Percentiles rank a stretch among this genome's conserved stretches.
phyloP scores from a whole-genome alignment of 495 filamentous ascomycete species.

The Neurospora sp. region DNA sequence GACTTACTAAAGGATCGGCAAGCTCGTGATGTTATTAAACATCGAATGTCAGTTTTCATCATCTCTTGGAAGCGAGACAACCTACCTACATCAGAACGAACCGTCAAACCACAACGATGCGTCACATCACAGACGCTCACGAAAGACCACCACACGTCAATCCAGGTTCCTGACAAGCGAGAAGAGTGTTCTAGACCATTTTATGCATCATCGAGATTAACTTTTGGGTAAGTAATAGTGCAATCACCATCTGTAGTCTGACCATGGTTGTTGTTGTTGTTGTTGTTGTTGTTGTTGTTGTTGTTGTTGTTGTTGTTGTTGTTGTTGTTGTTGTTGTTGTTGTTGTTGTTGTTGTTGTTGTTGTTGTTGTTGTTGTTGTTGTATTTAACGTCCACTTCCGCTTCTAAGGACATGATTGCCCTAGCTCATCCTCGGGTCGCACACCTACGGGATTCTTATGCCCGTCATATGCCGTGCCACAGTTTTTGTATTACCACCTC shows the following conservation, averaged over 20 bases:
- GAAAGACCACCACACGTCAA: background rate
- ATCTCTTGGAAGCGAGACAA: too few species aligned
- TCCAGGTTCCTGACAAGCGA: background rate
- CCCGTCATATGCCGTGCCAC: background rate
- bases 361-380: too few species aligned
- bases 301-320: too few species aligned
- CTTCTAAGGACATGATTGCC: too few species aligned
- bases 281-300: too few species aligned
- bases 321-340: too few species aligned
- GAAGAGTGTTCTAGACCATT: background rate
- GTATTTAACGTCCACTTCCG: too few species aligned
- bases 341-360: too few species aligned
- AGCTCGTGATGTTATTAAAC: too few species aligned
- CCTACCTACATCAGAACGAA: too few species aligned
- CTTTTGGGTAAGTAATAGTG: background rate
- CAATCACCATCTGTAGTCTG: background rate
- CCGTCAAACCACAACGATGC: background rate
- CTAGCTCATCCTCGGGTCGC: background rate
- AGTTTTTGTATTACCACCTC: background rate
- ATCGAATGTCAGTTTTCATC: too few species aligned
- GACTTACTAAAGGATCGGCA: too few species aligned
- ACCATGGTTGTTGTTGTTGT: background rate
- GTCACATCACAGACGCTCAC: background rate
- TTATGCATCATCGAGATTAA: background rate
- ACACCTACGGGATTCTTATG: background rate